Conservation (phyloP, 176 grass and related monocot genomes). For the Chrysopogon serrulatus region DNA sequence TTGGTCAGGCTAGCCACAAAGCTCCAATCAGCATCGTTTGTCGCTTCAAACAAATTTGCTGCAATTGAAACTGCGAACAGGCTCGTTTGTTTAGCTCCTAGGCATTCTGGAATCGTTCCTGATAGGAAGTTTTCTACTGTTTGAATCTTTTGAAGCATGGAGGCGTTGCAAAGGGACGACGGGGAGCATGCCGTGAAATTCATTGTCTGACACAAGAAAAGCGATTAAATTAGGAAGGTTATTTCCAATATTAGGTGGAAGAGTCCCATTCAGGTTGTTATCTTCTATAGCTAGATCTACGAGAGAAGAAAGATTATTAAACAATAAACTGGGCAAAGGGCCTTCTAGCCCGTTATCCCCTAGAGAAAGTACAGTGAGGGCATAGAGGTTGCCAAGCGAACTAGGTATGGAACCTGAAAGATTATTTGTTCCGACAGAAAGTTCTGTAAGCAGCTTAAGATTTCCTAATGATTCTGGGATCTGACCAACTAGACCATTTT, state of each 20-base stretch:
- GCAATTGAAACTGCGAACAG: accelerated
- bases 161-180: not conserved
- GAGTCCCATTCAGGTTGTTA: not conserved
- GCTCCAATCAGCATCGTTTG: not conserved
- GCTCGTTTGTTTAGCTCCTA: not conserved
- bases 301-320: not conserved
- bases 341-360: not conserved
- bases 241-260: not conserved
- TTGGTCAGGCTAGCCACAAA: too few species aligned
- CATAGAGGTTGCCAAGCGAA: not conserved
- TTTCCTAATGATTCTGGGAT: conserved; percentile 2
- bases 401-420: not conserved
- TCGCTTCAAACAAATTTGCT: not conserved
- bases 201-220: not conserved
- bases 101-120: not conserved
- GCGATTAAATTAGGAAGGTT: not conserved
- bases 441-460: not conserved
- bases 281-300: accelerated
- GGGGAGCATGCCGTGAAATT: not conserved
- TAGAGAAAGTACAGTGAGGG: not conserved
- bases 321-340: not conserved
- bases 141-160: not conserved
- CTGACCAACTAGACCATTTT: not conserved
- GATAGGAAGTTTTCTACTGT: not conserved
- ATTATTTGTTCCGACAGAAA: not conserved